Evolutionary conservation across 345 rosid genomes (phyloP).

Genomic region (Geranium rotundifolium): DNA sequence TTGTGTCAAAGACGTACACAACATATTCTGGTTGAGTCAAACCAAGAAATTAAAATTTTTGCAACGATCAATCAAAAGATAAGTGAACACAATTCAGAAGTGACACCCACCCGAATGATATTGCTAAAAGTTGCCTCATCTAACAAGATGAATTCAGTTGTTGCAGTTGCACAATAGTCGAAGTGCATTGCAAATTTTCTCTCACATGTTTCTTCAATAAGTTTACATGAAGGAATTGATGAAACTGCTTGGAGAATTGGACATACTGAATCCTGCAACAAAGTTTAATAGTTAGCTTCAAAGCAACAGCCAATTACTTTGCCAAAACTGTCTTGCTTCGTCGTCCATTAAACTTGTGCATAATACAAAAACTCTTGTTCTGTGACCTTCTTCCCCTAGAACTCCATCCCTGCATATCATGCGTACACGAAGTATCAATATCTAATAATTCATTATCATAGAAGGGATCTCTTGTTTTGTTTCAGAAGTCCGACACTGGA

Average conservation of each 20-base stretch:
- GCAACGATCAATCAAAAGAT: neutral
- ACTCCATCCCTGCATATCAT: constrained; percentile 98
- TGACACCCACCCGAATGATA: constrained; percentile 64
- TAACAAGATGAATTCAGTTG: constrained; percentile 64
- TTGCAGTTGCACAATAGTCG: constrained; percentile 81
- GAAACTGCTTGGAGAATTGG: constrained; percentile 75
- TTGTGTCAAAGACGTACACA: neutral
- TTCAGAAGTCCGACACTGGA: constrained; percentile 58
- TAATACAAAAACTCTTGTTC: constrained; percentile 79
- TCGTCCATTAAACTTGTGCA: constrained; percentile 91
- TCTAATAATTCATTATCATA: constrained; percentile 32
- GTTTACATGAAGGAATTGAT: constrained; percentile 73
- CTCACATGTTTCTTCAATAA: constrained; percentile 80
- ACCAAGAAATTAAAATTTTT: constrained; percentile 4
- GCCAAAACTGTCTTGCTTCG: constrained; percentile 81
- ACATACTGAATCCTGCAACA: constrained; percentile 96
- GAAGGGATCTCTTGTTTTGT: constrained; percentile 55
- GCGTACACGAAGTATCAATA: constrained; percentile 84
- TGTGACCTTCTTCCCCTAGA: constrained; percentile 79
- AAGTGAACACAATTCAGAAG: constrained; percentile 1
- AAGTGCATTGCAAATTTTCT: constrained; percentile 83
- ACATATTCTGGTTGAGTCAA: neutral
- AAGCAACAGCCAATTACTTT: constrained; percentile 35
- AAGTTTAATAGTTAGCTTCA: constrained; percentile 70
- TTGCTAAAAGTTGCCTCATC: constrained; percentile 58